Evolutionary conservation across 2,329 filamentous ascomycete genomes (phyloP), one percentile per base, ranked within the genome.

Genomic region (Exserohilum rostratum): DNA sequence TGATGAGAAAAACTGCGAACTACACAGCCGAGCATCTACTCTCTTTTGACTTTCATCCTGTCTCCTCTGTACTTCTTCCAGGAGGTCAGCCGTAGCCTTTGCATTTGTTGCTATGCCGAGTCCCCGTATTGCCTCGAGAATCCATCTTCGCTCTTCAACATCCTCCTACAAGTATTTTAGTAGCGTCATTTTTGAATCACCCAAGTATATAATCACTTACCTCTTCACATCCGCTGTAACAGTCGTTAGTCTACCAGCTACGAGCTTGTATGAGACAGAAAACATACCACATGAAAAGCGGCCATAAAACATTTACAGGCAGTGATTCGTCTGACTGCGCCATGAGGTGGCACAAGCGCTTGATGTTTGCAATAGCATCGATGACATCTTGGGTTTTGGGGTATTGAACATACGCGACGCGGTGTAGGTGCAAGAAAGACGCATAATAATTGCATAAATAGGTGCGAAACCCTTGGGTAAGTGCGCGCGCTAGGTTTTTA

Each of bases 241-340:
- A n/a, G n/a, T n/a, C n/a, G n/a, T n/a, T n/a, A n/a, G n/a, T n/a
- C n/a, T n/a, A n/a, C n/a, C n/a, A n/a, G n/a, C n/a, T n/a, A n/a
- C n/a, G n/a, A n/a, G n/a, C n/a, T n/a, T n/a, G n/a, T n/a, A n/a
- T n/a, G n/a, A n/a, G n/a, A n/a, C n/a, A n/a, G n/a, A n/a, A n/a
- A n/a, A n/a, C n/a, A n/a, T n/a, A n/a, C n/a, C n/a, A n/a, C 79
- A 86, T 83, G 35, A 85, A 70, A 6, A 85, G 67, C 1, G 83
- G 83, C 84, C 82, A 85, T 5, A 85, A 73, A 74, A 85, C 80
- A 54, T 82, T 85, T 43, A 84, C 81, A 0, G 83, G 82, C 2
- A 85, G 70, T 7, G 79, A 74, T 30, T 81, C 78, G 11, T 79
- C 76, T 1, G 69, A 69, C 25, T 79, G 74, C 12, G 76, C 72